A percentile compares a stretch with the other conserved stretches of the same genome.
Conservation (phyloP, 164 flowering plant genomes). For the Taxillus chinensis region DNA sequence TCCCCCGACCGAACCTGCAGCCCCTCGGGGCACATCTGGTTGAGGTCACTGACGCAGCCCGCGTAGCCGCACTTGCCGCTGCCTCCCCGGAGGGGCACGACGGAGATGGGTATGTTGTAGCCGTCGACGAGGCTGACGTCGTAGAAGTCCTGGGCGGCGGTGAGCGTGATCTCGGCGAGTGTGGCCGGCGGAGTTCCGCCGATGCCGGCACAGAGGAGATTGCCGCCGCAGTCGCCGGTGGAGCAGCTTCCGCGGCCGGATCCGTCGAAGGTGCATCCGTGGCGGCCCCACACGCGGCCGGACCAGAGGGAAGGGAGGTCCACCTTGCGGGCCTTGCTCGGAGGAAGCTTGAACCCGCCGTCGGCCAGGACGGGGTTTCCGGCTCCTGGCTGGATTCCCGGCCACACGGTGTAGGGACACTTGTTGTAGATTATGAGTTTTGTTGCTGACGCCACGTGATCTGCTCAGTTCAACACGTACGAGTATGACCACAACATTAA, state of each 20-base stretch:
- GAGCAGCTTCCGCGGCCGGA: conserved; percentile 67
- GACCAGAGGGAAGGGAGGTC: conserved; percentile 69
- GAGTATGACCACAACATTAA: too few relatives aligned
- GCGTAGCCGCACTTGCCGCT: conserved; percentile 67
- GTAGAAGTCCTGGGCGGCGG: conserved; percentile 67
- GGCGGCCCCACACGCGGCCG: conserved; percentile 96
- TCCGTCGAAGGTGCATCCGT: conserved; percentile 69
- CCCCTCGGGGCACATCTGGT: conserved; percentile 78
- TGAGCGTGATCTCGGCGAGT: conserved; percentile 82
- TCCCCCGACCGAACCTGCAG: conserved; percentile 59
- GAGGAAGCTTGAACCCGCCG: conserved; percentile 73
- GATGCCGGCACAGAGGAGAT: conserved; percentile 65
- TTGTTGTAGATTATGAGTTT: conserved; percentile 63
- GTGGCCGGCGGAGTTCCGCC: conserved; percentile 96
- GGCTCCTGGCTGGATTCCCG: conserved; percentile 77
- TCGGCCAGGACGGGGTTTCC: conserved; percentile 66
- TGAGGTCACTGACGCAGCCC: conserved; percentile 85
- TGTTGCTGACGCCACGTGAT: conserved; percentile 30
- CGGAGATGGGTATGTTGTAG: conserved; percentile 70
- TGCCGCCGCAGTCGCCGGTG: conserved; percentile 89
- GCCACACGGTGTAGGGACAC: conserved; percentile 82
- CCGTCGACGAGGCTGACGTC: conserved; percentile 96
- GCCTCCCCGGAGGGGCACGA: conserved; percentile 55
- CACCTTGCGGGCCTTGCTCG: conserved; percentile 49
- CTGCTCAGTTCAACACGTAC: neutral